Evolutionary conservation across 2,329 filamentous ascomycete genomes (phyloP), one percentile per base, ranked within the genome.

Genomic region (Cladophialophora psammophila): DNA sequence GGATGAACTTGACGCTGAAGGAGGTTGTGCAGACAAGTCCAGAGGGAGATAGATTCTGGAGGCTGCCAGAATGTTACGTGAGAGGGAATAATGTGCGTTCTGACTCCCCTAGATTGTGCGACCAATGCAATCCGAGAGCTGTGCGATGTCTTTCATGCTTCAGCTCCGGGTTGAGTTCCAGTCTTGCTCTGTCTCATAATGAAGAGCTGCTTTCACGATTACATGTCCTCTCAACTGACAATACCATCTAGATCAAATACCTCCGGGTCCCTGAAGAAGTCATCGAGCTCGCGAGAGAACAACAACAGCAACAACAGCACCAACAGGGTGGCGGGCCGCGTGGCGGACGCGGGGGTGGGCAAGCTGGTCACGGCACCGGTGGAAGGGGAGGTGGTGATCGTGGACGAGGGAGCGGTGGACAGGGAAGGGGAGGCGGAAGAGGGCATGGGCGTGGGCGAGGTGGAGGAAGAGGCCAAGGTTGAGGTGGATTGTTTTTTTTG

Each of bases 1-100:
- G 95, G 93, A 99, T 99, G 95, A 99, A 99, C 82, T 84, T 99
- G 74, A 98, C 94, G 1, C 82, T 99, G 72, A 96, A 95, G 80
- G 95, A 98, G 80, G 96, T 99, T 26, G 92, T 98, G 40, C 94
- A 98, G 81, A 98, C 95, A 18, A 97, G 91, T 77, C 90, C 94
- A 31, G 94, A 98, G 76, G 95, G 93, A 70, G 94, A 98, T 80
- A 94, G 91, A 77, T 99, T 99, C 80, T 91, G 93, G 79, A 87
- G 93, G 76, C 83, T 99, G 80, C 90, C 93, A 40, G 96, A 99
- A 79, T 93, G 94, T 66, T 99, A 99, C 77, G 92, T 99, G 60
- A 91, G 96, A 78, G 95, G 95, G 68, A 99, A 98, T 81, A 99
- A 98, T 78, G 94, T 97, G 81, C 69, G 91, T 54, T 20, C 34